Evolutionary conservation across 1,139 yeast genomes (phyloP).

Genomic region (Diutina ranongensis): DNA sequence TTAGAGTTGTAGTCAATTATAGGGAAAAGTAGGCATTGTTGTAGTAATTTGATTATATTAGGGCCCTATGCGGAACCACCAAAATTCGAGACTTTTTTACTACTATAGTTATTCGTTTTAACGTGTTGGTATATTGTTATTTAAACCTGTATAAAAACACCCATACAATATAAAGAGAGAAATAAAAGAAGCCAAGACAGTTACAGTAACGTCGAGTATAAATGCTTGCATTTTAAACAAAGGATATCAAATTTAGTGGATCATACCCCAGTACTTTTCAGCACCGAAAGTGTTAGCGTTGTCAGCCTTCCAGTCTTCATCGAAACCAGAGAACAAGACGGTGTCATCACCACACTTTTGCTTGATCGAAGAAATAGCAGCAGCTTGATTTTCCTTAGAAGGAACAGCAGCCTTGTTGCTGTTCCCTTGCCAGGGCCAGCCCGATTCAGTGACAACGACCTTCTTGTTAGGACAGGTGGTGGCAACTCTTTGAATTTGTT

Average conservation of each 20-base stretch:
- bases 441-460: slow-evolving; percentile 60
- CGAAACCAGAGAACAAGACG: slow-evolving; percentile 59
- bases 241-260: not conserved
- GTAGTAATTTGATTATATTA: too few species aligned
- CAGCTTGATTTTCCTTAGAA: slow-evolving; percentile 47
- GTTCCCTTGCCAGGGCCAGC: slow-evolving; percentile 72
- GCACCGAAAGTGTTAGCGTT: slow-evolving; percentile 52
- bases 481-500: slow-evolving; percentile 20
- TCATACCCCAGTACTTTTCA: slow-evolving; percentile 70
- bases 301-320: slow-evolving; percentile 60
- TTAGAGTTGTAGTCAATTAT: too few species aligned
- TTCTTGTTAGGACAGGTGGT: not conserved
- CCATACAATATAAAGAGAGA: not conserved
- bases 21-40: too few species aligned
- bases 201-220: slow-evolving; percentile 2
- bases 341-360: slow-evolving; percentile 43
- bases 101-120: too few species aligned
- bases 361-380: slow-evolving; percentile 48
- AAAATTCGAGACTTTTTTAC: too few species aligned
- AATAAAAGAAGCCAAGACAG: slow-evolving; percentile 2
- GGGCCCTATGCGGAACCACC: too few species aligned
- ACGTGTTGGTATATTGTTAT: not conserved
- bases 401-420: slow-evolving; percentile 47
- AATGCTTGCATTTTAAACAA: not conserved
- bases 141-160: not conserved